Percentiles rank a stretch among this genome's conserved stretches.
Conservation (phyloP, 1,284 basidiomycete species). For the Thecaphora thlaspeos region DNA sequence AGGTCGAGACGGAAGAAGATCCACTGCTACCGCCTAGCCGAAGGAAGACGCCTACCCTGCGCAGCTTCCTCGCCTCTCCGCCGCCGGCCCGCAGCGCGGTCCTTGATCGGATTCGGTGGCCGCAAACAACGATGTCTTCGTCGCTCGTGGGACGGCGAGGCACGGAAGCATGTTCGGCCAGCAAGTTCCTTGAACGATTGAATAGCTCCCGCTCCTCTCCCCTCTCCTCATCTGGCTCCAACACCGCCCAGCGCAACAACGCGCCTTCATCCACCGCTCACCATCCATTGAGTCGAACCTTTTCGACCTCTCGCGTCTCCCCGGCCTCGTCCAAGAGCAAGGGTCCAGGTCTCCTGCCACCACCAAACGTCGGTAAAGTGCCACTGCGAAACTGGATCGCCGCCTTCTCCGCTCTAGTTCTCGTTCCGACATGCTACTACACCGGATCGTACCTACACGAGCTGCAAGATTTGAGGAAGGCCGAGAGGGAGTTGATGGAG, state of each 20-base stretch:
- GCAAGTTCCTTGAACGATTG: neutral
- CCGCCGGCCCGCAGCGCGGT: neutral
- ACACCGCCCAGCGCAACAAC: no score
- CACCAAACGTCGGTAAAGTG: neutral
- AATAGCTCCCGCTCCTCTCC: neutral
- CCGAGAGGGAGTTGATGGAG: neutral
- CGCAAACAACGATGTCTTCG: no score
- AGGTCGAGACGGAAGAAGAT: neutral
- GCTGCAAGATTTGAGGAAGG: conserved; percentile 5
- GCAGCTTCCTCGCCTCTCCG: neutral
- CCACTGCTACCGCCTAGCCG: neutral
- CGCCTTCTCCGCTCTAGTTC: conserved; percentile 23
- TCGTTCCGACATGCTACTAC: conserved; percentile 27
- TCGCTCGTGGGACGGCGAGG: no score
- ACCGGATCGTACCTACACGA: conserved; percentile 22
- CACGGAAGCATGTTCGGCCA: neutral
- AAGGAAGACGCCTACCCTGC: neutral
- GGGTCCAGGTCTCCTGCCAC: neutral
- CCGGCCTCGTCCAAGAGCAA: no score
- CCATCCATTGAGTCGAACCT: no score
- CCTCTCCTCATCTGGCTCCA: neutral
- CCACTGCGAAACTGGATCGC: conserved; percentile 28
- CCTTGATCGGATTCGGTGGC: neutral
- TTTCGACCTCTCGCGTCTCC: no score
- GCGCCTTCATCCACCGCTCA: no score